Evolutionary conservation across 78 protist genomes (phyloP).

Genomic region (Cavenderia fasciculata): DNA sequence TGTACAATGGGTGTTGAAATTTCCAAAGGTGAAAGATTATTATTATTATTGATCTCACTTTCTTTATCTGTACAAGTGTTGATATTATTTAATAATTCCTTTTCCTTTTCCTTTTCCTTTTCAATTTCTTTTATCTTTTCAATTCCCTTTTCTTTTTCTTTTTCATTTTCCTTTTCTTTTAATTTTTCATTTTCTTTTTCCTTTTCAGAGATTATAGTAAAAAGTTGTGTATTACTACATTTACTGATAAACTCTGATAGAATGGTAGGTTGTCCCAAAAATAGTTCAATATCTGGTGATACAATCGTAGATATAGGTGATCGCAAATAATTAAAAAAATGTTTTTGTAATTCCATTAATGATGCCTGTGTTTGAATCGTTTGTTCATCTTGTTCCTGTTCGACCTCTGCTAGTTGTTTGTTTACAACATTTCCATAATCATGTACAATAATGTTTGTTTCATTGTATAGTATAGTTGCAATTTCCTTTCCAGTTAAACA

Average conservation of each 20-base stretch:
- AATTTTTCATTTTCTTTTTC: neutral
- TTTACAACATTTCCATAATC: slow-evolving; percentile 23
- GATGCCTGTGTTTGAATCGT: neutral
- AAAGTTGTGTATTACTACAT: slow-evolving; percentile 14
- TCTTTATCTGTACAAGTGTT: neutral
- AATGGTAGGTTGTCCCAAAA: slow-evolving; percentile 15
- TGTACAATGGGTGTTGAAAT: neutral
- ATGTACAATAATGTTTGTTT: slow-evolving; percentile 27
- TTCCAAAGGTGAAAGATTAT: slow-evolving; percentile 6
- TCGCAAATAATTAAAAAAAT: slow-evolving; percentile 37
- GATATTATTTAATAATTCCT: no score
- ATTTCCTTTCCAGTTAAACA: slow-evolving; percentile 37
- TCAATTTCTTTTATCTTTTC: no score
- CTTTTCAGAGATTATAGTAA: neutral
- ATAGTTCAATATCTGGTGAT: slow-evolving; percentile 36
- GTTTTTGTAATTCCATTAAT: neutral
- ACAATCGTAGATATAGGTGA: slow-evolving; percentile 55
- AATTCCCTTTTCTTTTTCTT: no score
- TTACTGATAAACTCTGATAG: slow-evolving; percentile 30
- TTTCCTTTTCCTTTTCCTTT: no score
- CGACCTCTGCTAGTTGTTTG: neutral
- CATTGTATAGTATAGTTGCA: slow-evolving; percentile 31
- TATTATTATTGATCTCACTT: neutral
- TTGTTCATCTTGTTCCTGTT: neutral
- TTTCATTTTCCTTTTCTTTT: no score